Conservation (phyloP, 2,329 filamentous ascomycete species). For the Scorias spongiosa region DNA sequence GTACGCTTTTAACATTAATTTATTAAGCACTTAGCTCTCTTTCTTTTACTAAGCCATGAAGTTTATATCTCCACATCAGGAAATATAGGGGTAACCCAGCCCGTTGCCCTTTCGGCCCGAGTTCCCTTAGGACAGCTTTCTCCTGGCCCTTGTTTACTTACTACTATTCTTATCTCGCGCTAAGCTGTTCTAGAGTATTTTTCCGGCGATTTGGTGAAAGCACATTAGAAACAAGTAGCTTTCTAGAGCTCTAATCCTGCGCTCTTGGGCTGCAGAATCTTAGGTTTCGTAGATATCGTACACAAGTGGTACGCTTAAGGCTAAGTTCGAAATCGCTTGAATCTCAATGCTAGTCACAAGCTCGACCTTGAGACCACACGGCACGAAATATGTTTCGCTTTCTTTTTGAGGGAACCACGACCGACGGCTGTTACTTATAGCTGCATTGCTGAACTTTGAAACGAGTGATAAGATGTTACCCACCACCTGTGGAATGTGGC, state of each 20-base stretch:
- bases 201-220: too few relatives aligned
- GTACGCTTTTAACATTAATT: too few relatives aligned
- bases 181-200: too few relatives aligned
- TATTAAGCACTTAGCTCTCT: too few relatives aligned
- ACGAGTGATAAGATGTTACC: conserved; percentile 7
- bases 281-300: not conserved
- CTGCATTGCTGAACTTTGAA: conserved; percentile 4
- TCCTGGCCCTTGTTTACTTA: too few relatives aligned
- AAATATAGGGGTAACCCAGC: too few relatives aligned
- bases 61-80: too few relatives aligned
- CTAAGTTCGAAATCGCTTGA: not conserved
- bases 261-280: not conserved
- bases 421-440: conserved; percentile 1
- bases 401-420: conserved; percentile 4
- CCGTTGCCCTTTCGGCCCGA: too few relatives aligned
- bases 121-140: too few relatives aligned
- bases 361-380: conserved; percentile 3
- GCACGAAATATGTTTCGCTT: conserved; percentile 8
- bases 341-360: conserved; percentile 1
- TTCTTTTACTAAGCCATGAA: too few relatives aligned
- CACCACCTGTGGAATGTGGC: conserved; percentile 8
- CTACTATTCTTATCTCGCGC: too few relatives aligned
- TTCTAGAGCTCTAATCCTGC: not conserved
- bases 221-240: too few relatives aligned
- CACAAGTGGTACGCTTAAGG: not conserved